Evolutionary conservation across 352 stramenopile species (phyloP).

Genomic region (Plasmopara halstedii): DNA sequence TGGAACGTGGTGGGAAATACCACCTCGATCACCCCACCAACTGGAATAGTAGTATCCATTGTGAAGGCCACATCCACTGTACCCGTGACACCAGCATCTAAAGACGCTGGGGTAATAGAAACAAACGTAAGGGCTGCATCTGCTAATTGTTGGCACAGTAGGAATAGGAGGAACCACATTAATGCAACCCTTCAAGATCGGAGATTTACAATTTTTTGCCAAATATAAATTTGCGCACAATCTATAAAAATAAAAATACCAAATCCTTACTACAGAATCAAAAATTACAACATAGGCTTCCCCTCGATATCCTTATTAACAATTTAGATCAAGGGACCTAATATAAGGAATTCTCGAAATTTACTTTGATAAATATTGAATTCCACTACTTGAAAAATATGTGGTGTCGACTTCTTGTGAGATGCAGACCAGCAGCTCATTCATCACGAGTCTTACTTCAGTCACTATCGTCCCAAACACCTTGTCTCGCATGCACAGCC

Average conservation of each 20-base stretch:
- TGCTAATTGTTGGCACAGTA: not conserved
- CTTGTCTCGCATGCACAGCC: not conserved
- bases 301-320: too few relatives aligned
- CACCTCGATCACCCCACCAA: slow-evolving; percentile 39
- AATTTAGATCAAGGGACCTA: too few relatives aligned
- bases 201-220: too few relatives aligned
- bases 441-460: slow-evolving; percentile 1
- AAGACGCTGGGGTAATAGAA: slow-evolving; percentile 19
- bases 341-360: too few relatives aligned
- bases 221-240: too few relatives aligned
- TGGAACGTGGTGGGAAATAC: slow-evolving; percentile 47
- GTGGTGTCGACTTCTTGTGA: slow-evolving; percentile 21
- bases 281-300: too few relatives aligned
- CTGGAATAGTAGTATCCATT: slow-evolving; percentile 18
- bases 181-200: slow-evolving; percentile 9
- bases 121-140: slow-evolving; percentile 29
- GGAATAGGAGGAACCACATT: not conserved
- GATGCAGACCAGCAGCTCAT: slow-evolving; percentile 8
- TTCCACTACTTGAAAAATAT: slow-evolving; percentile 10
- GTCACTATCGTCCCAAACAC: slow-evolving; percentile 1
- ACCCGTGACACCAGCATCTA: slow-evolving; percentile 25
- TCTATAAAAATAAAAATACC: too few relatives aligned
- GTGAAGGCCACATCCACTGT: slow-evolving; percentile 32
- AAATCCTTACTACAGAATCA: too few relatives aligned
- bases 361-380: too few relatives aligned